Evolutionary conservation across 768 basidiomycete species (phyloP), one percentile per base, ranked within the genome.

Genomic region (Chiua virens): DNA sequence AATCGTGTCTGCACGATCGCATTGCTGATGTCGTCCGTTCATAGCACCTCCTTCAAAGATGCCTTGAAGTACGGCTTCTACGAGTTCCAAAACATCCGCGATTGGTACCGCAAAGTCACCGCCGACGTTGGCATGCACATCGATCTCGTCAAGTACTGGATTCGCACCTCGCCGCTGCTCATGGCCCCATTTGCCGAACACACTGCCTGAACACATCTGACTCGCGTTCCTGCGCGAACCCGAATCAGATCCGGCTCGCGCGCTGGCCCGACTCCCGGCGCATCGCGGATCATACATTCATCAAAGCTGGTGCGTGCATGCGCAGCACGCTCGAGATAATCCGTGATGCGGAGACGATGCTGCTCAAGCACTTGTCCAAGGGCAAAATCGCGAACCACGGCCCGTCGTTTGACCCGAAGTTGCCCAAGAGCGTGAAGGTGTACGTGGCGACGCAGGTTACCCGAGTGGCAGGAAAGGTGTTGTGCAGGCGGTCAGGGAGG

Each of bases 71-170:
- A 79, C 57, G 96, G 95, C 42, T 96, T 98, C 73, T 99, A 94
- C 78, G 94, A 97, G 63, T 80, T 95, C 57, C 92, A 98, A 68
- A 87, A 82, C 44, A 78, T 85, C 3, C 89, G 97, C 41, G 95
- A 98, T 66, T 94, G 93, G 87, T 98, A 98, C 69, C 91, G 94
- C 50, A 89, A 94, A 66, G 91, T 96, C 45, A 94, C 90, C 3
- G 74, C 81, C 8, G 91, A 93, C 54, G 74, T 86, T 43, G 92
- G 93, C 25, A 97, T 98, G 93, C 95, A 98, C 71, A 76, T 67
- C 43, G 93, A 93, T 54, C 81, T 98, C 41, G 84, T 96, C 62
- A 73, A 82, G 55, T 81, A 84, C 75, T 98, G 89, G 89, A 85
- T 98, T 66, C 82, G 84, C 43, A 71, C 77, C 51, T 83, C 92